phyloP scores from a whole-genome alignment of 306 rosid genomes.

The Rosa rugosa region DNA sequence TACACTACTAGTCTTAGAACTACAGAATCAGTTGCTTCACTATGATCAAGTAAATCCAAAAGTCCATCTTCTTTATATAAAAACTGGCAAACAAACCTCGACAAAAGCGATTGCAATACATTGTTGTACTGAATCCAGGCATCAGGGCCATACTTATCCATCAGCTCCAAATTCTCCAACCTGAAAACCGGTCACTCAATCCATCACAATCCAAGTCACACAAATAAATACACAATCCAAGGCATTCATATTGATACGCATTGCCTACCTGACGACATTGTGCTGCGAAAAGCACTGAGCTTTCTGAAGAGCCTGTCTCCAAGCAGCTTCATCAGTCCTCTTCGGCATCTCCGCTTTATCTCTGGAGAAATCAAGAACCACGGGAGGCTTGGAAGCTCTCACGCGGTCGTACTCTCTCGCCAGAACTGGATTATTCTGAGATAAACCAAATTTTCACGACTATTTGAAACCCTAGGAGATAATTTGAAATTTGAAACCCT shows the following conservation, averaged over 20 bases:
- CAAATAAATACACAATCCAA: neutral
- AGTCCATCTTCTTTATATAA: neutral
- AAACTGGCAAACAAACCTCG: conserved; percentile 53
- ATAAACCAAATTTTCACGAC: neutral
- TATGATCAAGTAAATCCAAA: neutral
- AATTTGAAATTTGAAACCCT: neutral
- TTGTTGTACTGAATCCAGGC: conserved; percentile 84
- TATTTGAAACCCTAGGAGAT: neutral
- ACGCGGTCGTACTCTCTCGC: conserved; percentile 94
- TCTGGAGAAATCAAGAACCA: conserved; percentile 63
- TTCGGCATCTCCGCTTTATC: conserved; percentile 70
- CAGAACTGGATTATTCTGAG: conserved; percentile 80
- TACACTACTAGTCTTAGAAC: neutral
- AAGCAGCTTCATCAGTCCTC: conserved; percentile 83
- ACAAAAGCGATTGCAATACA: conserved; percentile 64
- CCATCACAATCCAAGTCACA: conserved; percentile 9
- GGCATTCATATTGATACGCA: neutral
- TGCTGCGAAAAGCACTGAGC: conserved; percentile 74
- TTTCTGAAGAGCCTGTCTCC: conserved; percentile 74
- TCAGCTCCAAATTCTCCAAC: conserved; percentile 86
- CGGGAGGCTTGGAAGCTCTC: conserved; percentile 84
- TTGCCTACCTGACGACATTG: conserved; percentile 58
- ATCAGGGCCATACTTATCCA: conserved; percentile 79
- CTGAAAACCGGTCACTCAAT: conserved; percentile 39
- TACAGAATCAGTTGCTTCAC: neutral